A percentile compares a stretch with the other conserved stretches of the same genome.
phyloP scores from a whole-genome alignment of 805 yeast genomes.

The Saccharomyces eubayanus region DNA sequence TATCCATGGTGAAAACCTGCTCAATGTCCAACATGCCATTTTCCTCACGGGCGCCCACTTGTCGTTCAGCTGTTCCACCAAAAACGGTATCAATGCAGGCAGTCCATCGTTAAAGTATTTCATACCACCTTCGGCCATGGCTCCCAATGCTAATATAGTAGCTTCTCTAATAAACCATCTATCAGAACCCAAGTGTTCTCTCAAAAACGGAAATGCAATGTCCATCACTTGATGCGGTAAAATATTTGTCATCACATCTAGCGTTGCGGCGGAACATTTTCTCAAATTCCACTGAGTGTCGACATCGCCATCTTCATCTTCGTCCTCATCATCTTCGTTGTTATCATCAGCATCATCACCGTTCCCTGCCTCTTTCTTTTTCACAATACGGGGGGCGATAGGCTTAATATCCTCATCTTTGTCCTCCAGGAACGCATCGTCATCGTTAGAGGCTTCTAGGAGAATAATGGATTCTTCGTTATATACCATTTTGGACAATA shows the following conservation, averaged over 20 bases:
- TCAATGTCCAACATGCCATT: constrained; percentile 91
- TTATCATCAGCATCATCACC: constrained; percentile 38
- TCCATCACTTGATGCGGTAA: constrained; percentile 61
- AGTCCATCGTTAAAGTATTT: constrained; percentile 62
- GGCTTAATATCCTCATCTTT: constrained; percentile 85
- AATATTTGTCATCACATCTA: constrained; percentile 68
- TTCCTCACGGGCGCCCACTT: constrained; percentile 78
- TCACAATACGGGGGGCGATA: constrained; percentile 57
- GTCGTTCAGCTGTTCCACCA: constrained; percentile 73
- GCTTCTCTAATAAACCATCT: constrained; percentile 92
- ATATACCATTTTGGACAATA: constrained; percentile 78
- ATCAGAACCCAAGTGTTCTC: constrained; percentile 55
- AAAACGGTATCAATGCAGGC: constrained; percentile 74
- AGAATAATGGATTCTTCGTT: constrained; percentile 69
- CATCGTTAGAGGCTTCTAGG: constrained; percentile 51
- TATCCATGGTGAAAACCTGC: constrained; percentile 80
- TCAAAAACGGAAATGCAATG: constrained; percentile 64
- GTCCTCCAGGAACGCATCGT: constrained; percentile 72
- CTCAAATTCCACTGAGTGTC: constrained; percentile 82
- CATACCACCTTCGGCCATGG: constrained; percentile 82
- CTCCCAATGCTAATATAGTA: constrained; percentile 89
- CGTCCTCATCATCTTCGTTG: constrained; percentile 62
- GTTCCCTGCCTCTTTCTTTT: constrained; percentile 31
- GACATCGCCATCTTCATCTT: constrained; percentile 59
- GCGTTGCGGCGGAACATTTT: constrained; percentile 89